Percentiles rank a stretch among this genome's conserved stretches.
phyloP scores from a whole-genome alignment of 495 filamentous ascomycete species.

The Annulohypoxylon nitens region DNA sequence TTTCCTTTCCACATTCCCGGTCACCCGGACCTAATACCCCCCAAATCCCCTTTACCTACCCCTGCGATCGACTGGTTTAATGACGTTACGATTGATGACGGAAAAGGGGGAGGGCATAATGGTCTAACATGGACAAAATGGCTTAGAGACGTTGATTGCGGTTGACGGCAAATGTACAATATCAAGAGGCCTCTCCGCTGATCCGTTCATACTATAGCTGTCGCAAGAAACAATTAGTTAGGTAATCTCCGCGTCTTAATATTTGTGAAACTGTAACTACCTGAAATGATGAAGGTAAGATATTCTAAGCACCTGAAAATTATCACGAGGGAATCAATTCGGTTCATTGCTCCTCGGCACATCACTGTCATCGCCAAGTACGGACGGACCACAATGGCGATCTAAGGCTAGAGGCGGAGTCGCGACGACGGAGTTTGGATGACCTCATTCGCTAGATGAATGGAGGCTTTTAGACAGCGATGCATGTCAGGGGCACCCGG shows the following conservation, averaged over 20 bases:
- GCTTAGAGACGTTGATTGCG: conserved; percentile 9
- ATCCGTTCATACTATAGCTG: conserved; percentile 42
- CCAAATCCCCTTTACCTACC: conserved; percentile 12
- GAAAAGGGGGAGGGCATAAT: conserved; percentile 6
- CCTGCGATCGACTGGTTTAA: conserved; percentile 8
- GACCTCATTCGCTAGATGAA: conserved; percentile 22
- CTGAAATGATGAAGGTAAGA: neutral
- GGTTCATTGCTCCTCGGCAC: conserved; percentile 21
- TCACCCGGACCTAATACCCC: conserved; percentile 36
- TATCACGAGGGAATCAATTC: conserved; percentile 13
- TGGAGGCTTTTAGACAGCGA: conserved; percentile 1
- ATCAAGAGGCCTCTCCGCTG: conserved; percentile 26
- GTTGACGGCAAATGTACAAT: conserved; percentile 34
- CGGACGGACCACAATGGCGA: conserved; percentile 6
- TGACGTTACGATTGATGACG: conserved; percentile 13
- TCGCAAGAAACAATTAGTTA: neutral
- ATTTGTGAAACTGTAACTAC: neutral
- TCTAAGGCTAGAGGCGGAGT: conserved; percentile 25
- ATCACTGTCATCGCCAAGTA: conserved; percentile 7
- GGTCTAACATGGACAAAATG: conserved; percentile 18
- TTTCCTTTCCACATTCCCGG: conserved; percentile 9
- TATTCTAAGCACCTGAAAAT: neutral
- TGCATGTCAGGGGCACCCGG: neutral
- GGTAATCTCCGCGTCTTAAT: neutral
- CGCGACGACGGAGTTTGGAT: conserved; percentile 25